Evolutionary conservation across 73 alveolate species (phyloP).

Genomic region (Breviolum minutum): DNA sequence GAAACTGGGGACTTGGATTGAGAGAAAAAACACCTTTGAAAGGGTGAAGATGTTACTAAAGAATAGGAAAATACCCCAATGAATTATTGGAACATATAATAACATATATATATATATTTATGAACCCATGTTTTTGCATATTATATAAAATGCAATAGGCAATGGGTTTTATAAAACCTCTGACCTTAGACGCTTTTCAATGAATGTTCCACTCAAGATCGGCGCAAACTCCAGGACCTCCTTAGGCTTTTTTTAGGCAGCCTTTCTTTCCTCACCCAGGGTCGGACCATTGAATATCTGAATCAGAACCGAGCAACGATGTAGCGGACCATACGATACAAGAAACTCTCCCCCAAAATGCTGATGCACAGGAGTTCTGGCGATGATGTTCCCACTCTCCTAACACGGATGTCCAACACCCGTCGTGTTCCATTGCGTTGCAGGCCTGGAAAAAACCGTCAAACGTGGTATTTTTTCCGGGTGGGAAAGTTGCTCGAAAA

Average conservation of each 20-base stretch:
- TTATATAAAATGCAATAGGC: too few species aligned
- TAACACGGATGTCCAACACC: background rate
- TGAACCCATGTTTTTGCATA: too few species aligned
- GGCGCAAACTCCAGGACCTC: too few species aligned
- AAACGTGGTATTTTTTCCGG: background rate
- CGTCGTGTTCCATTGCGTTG: slow-evolving; percentile 17
- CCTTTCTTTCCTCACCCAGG: too few species aligned
- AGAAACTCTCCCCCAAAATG: slow-evolving; percentile 45
- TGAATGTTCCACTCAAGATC: too few species aligned
- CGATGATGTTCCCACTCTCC: background rate
- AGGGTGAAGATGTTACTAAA: background rate
- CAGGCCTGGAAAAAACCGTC: background rate
- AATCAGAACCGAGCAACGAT: background rate
- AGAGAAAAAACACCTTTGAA: background rate
- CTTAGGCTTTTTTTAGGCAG: too few species aligned
- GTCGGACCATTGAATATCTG: background rate
- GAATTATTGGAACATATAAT: too few species aligned
- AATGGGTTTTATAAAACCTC: too few species aligned
- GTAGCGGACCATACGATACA: slow-evolving; percentile 40
- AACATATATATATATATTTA: background rate
- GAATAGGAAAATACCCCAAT: background rate
- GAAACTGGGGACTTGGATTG: background rate
- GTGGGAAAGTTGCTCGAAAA: too few species aligned
- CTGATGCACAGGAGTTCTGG: slow-evolving; percentile 37
- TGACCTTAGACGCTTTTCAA: too few species aligned